These are phyloP conservation scores for Cladosporium phlei DNA, from an alignment of 2,329 filamentous ascomycete species.

Conservation along the genomic window DNA sequence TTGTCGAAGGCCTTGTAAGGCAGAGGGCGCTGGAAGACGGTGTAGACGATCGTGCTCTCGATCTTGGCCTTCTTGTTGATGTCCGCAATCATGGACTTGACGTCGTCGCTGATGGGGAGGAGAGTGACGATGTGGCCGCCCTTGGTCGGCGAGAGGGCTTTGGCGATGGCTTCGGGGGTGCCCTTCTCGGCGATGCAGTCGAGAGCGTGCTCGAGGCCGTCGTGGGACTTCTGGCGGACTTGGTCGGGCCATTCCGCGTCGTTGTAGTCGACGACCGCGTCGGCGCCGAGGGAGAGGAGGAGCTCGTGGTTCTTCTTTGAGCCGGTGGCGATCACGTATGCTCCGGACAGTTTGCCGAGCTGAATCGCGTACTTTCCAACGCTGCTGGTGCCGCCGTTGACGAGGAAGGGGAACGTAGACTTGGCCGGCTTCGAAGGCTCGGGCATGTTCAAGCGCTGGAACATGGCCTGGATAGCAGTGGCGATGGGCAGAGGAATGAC, in stretches of 20 bases:
- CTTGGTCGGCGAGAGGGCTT: constrained; percentile 40
- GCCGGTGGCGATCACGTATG: constrained; percentile 35
- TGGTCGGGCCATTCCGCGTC: constrained; percentile 13
- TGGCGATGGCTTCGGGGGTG: constrained; percentile 46
- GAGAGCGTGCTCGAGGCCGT: constrained; percentile 43
- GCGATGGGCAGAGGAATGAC: constrained; percentile 41
- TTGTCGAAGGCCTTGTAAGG: constrained; percentile 15
- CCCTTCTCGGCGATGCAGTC: constrained; percentile 53
- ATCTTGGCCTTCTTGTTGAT: constrained; percentile 45
- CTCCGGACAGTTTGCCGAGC: constrained; percentile 49
- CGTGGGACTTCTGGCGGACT: constrained; percentile 14
- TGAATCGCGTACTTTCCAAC: constrained; percentile 33
- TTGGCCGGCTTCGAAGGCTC: constrained; percentile 34
- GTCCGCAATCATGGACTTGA: constrained; percentile 52
- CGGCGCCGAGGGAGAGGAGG: constrained; percentile 18
- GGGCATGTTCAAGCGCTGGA: constrained; percentile 45
- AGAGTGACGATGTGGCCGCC: constrained; percentile 54
- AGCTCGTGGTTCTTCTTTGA: constrained; percentile 24
- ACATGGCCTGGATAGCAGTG: constrained; percentile 38
- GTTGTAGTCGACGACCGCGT: constrained; percentile 16
- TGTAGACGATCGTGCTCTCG: constrained; percentile 44
- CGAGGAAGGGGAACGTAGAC: constrained; percentile 32
- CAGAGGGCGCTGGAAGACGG: constrained; percentile 2
- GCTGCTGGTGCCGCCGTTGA: constrained; percentile 31
- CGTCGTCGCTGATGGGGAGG: constrained; percentile 53